Percentiles rank a stretch among this genome's conserved stretches.
Conservation (phyloP, 2,329 filamentous ascomycete species). For the Zymoseptoria passerinii region DNA sequence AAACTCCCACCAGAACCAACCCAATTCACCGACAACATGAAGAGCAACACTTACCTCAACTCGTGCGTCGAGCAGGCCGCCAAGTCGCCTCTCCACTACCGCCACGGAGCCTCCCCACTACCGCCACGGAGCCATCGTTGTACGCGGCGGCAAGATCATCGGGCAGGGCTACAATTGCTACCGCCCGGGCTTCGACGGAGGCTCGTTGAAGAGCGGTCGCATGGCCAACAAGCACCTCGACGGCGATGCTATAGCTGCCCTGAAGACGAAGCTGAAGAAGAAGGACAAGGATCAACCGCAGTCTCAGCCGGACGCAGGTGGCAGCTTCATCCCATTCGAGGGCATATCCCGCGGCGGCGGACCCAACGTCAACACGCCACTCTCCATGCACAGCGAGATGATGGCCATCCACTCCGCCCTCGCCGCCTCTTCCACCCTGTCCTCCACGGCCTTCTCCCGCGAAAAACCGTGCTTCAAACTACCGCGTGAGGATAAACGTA, state of each 20-base stretch:
- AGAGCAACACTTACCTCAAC: slow-evolving; percentile 42
- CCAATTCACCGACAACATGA: slow-evolving; percentile 30
- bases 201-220: slow-evolving; percentile 42
- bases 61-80: slow-evolving; percentile 46
- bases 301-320: slow-evolving; percentile 20
- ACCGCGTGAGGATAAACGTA: slow-evolving; percentile 42
- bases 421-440: slow-evolving; percentile 37
- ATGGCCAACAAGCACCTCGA: slow-evolving; percentile 30
- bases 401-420: slow-evolving; percentile 48
- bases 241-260: slow-evolving; percentile 31
- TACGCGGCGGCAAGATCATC: slow-evolving; percentile 47
- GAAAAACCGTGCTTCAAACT: slow-evolving; percentile 46
- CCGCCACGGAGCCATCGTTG: slow-evolving; percentile 44
- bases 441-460: slow-evolving; percentile 36
- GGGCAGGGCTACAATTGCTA: slow-evolving; percentile 46
- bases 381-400: slow-evolving; percentile 50
- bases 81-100: slow-evolving; percentile 41
- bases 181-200: slow-evolving; percentile 43
- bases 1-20: background rate
- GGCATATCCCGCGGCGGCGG: slow-evolving; percentile 23
- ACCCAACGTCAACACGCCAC: slow-evolving; percentile 34
- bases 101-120: slow-evolving; percentile 37
- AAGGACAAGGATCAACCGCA: slow-evolving; percentile 25
- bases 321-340: slow-evolving; percentile 35
- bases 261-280: slow-evolving; percentile 31